Evolutionary conservation across 2,329 filamentous ascomycete genomes (phyloP).

Genomic region (Penicillium decumbens): DNA sequence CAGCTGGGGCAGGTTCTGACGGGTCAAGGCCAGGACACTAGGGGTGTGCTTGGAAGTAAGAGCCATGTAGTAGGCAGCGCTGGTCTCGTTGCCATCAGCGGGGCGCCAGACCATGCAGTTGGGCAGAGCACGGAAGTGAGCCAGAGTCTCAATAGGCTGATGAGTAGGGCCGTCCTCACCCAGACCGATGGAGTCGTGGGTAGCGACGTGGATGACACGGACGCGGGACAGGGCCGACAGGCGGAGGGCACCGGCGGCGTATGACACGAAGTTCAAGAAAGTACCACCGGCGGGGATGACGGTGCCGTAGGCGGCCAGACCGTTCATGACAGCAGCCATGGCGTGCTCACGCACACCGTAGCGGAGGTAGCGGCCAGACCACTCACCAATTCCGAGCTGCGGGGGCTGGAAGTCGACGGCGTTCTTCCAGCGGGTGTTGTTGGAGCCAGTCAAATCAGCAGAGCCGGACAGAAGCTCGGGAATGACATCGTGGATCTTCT

Average conservation of each 20-base stretch:
- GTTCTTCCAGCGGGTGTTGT: constrained; percentile 97
- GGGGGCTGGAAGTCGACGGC: constrained; percentile 97
- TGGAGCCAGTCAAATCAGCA: constrained; percentile 95
- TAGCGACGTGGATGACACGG: constrained; percentile 91
- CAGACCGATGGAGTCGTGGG: constrained; percentile 98
- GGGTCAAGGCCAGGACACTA: constrained; percentile 87
- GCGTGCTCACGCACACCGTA: constrained; percentile 52
- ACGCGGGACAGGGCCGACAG: constrained; percentile 87
- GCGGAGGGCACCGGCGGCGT: constrained; percentile 90
- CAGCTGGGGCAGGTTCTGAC: constrained; percentile 97
- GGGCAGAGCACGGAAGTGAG: constrained; percentile 96
- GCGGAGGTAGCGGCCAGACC: constrained; percentile 74
- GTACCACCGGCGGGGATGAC: constrained; percentile 91
- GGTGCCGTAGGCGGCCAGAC: constrained; percentile 90
- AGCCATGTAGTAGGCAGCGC: constrained; percentile 93
- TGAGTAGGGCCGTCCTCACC: constrained; percentile 98
- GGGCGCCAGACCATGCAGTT: constrained; percentile 99
- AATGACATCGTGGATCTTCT: constrained; percentile 74
- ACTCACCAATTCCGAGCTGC: constrained; percentile 77
- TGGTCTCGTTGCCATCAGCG: constrained; percentile 96
- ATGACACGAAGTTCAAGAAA: constrained; percentile 99
- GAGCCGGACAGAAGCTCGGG: constrained; percentile 95
- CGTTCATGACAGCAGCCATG: constrained; percentile 56
- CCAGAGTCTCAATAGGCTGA: constrained; percentile 97
- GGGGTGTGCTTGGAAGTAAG: constrained; percentile 86